Conservation (phyloP, 164 flowering plant species). For the Aristolochia contorta region DNA sequence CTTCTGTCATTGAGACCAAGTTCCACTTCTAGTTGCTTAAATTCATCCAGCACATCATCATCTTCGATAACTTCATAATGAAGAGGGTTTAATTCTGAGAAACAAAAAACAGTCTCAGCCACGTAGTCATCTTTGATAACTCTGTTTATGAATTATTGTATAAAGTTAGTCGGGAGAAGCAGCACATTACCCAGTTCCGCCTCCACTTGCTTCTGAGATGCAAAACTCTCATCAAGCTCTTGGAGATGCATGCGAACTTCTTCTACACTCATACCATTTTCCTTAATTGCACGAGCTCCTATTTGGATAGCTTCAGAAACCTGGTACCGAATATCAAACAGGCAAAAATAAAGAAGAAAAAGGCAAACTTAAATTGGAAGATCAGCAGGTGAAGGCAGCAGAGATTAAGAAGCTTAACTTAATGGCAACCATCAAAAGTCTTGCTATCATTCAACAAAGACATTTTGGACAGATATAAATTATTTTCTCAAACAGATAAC, state of each 20-base stretch:
- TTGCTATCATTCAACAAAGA: too few relatives aligned
- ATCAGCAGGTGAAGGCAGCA: too few relatives aligned
- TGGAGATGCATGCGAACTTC: slow-evolving; percentile 55
- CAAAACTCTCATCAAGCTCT: slow-evolving; percentile 57
- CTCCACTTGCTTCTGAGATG: slow-evolving; percentile 54
- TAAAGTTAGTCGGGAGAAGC: too few relatives aligned
- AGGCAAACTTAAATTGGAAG: neutral
- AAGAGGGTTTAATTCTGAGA: slow-evolving; percentile 29
- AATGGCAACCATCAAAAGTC: too few relatives aligned
- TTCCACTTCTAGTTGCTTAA: slow-evolving; percentile 53
- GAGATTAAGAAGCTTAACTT: too few relatives aligned
- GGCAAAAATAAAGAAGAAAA: neutral
- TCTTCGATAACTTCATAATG: slow-evolving; percentile 33
- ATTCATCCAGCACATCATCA: slow-evolving; percentile 73
- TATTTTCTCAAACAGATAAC: too few relatives aligned
- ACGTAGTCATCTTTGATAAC: neutral
- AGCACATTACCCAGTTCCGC: slow-evolving; percentile 44
- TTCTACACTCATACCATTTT: slow-evolving; percentile 44
- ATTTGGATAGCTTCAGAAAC: slow-evolving; percentile 76
- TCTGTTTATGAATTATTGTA: too few relatives aligned
- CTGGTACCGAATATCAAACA: slow-evolving; percentile 22
- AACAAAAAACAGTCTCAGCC: neutral
- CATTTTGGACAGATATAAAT: too few relatives aligned
- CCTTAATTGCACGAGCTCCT: slow-evolving; percentile 69
- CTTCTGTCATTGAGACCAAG: slow-evolving; percentile 18